Conservation (phyloP, 495 filamentous ascomycete species). For the Thermochaetoides thermophila region DNA sequence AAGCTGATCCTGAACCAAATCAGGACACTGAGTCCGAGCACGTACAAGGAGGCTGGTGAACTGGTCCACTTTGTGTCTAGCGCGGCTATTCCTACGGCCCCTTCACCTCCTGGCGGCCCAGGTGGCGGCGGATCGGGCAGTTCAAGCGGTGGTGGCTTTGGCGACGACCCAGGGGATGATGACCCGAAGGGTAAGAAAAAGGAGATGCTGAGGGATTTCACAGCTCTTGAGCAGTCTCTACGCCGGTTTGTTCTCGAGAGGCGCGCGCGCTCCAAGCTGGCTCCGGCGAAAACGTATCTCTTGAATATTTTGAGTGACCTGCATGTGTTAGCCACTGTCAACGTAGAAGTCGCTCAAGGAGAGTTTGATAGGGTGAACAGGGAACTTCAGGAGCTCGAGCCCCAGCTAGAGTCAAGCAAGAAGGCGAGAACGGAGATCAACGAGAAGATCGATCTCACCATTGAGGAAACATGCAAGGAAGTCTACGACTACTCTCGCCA, state of each 20-base stretch:
- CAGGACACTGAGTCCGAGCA: conserved; percentile 65
- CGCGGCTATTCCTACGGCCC: conserved; percentile 69
- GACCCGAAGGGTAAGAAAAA: conserved; percentile 72
- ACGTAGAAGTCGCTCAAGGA: conserved; percentile 68
- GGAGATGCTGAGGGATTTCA: conserved; percentile 78
- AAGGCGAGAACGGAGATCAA: conserved; percentile 69
- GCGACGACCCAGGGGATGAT: conserved; percentile 44
- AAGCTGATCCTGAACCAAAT: conserved; percentile 89
- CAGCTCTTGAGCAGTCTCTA: conserved; percentile 72
- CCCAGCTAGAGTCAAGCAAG: conserved; percentile 68
- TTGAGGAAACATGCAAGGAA: conserved; percentile 71
- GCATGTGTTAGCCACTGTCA: conserved; percentile 67
- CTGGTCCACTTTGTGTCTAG: conserved; percentile 96
- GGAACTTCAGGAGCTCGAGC: conserved; percentile 70
- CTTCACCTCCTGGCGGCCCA: conserved; percentile 35
- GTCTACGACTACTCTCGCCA: conserved; percentile 71
- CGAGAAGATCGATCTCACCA: conserved; percentile 63
- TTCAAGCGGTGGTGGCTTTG: conserved; percentile 36
- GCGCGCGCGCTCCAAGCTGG: conserved; percentile 85
- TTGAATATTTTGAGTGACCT: conserved; percentile 82
- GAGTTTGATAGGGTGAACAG: conserved; percentile 74
- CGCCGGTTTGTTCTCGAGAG: conserved; percentile 93
- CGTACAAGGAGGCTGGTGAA: conserved; percentile 82
- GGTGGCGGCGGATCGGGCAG: conserved; percentile 48
- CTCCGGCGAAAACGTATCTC: conserved; percentile 92